Base-by-base conservation (phyloP, 805 yeast species). In the Debaryomyces hansenii region DNA sequence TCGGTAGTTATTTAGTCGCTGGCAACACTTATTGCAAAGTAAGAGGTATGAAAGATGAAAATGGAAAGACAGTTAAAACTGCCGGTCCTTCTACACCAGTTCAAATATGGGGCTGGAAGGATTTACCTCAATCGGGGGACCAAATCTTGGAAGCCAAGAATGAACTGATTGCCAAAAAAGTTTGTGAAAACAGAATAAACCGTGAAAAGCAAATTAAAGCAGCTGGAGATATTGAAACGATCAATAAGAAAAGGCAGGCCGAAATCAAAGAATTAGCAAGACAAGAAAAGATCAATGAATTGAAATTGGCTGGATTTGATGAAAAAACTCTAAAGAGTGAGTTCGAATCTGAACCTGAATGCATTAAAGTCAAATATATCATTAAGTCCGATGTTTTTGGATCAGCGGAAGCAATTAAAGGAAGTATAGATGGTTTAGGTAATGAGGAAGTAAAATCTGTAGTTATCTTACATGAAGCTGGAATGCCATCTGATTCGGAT, bases 311-410 rank as follows among this genome's bases (percentile, higher is more conserved):
- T 43, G 95, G 95, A 0, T 72, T 87, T 45, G 75, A 75, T 36
- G 58, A 74, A 12, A 78, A 68, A 20, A 82, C 78, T 20, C 68
- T 75, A 46, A 56, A 56, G 20, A 54, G 56, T 5, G 56, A 52
- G 7, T 63, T 62, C 4, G 54, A 58, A 11, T 62, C 59, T 34
- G 36, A 58, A 37, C 24, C 42, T 4, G 42, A 44, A 37, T 44
- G 63, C 43, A 40, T 59, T 60, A 62, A 68, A 11, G 68, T 67
- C 10, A 80, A 82, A 27, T 90, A 84, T 53, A 83, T 94, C 21
- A 73, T 94, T 31, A 90, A 88, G 60, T 87, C 96, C 0, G 99
- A 94, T 67, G 97, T 92, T 1, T 84, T 85, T 54, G 99, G 99
- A 0, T 91, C 98, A 0, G 87, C 88, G 0, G 99, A 94, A 62